Base-by-base conservation (phyloP, 345 rosid species). In the Noccaea bulbosa region DNA sequence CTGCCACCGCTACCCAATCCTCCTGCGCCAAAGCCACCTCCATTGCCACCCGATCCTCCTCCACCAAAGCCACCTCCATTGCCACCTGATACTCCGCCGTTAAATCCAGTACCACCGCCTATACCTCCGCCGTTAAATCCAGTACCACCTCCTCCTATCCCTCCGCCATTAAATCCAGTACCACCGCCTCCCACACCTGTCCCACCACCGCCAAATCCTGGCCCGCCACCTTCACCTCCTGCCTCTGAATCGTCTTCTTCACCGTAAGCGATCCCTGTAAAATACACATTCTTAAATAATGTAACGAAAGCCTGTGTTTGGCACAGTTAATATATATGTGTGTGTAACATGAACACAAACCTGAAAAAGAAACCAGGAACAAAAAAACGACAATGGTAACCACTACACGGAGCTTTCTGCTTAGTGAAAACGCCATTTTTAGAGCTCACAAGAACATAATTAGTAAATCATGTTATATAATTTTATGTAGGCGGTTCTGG, bases 401-500 rank as follows among this genome's bases (percentile, higher is more conserved):
- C 9, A 73, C 83, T 68, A 73, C 41, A 62, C 57, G 57, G 24
- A 77, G 48, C 49, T 82, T 69, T 59, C 49, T 30, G 15, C 55
- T 56, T 24, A 52, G 15, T 46, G 63, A 58, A 20, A 67, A 41
- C 51, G 85, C 88, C 96, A 89, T 92, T 70, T 22, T 68, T 60
- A 73, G 40, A 58, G 32, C 27, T 64, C 15, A 16, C 6, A 20
- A 32, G 33, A 64, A 51, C 30, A 24, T 27, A 38, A 14, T 60
- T 32, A 49, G 20, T 49, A 65, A 32, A 49, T 24, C 54, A 11
- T 10, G 58, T 57, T 73, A 73, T 58, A 73, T 10, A 58, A 24
- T 8, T 15, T 0, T 33, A 50, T 1, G 11, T 14, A 49, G 78
- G 66, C 71, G 73, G 56, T 43, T 49, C 12, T n/a, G 35, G 49